These are phyloP conservation scores for Neonectria faginata DNA, from an alignment of 2,329 filamentous ascomycete species.

Conservation along the genomic window DNA sequence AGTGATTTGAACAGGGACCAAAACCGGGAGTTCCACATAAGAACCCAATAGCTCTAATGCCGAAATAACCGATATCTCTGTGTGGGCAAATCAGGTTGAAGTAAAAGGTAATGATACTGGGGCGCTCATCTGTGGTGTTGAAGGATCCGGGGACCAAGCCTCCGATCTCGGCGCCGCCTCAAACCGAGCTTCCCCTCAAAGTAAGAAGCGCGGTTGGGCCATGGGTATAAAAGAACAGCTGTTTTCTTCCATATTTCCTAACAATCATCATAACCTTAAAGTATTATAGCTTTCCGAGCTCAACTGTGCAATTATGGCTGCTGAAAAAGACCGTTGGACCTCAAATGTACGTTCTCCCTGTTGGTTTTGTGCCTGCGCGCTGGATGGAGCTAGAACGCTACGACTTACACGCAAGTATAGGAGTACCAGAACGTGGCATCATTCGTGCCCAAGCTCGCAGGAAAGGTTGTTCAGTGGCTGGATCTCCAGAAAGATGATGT, in stretches of 20 bases:
- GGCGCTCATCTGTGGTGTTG: conserved; percentile 20
- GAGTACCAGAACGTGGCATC: conserved; percentile 71
- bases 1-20: neutral
- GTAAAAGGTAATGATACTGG: conserved; percentile 30
- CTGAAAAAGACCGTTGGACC: conserved; percentile 46
- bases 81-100: conserved; percentile 26
- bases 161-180: conserved; percentile 42
- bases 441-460: conserved; percentile 72
- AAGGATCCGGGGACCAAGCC: conserved; percentile 17
- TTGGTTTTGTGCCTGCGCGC: neutral
- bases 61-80: conserved; percentile 8
- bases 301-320: conserved; percentile 34
- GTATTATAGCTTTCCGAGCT: neutral
- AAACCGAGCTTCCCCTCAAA: conserved; percentile 34
- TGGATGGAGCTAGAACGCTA: conserved; percentile 12
- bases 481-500: conserved; percentile 68
- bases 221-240: conserved; percentile 34
- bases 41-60: conserved; percentile 39
- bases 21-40: neutral
- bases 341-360: conserved; percentile 37
- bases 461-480: conserved; percentile 69
- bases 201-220: conserved; percentile 8
- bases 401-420: conserved; percentile 49
- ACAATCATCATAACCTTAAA: neutral
- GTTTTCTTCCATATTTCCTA: conserved; percentile 1